Percentiles rank a stretch among this genome's conserved stretches.
Conservation (phyloP, 1,284 basidiomycete genomes). For the Testicularia cyperi region DNA sequence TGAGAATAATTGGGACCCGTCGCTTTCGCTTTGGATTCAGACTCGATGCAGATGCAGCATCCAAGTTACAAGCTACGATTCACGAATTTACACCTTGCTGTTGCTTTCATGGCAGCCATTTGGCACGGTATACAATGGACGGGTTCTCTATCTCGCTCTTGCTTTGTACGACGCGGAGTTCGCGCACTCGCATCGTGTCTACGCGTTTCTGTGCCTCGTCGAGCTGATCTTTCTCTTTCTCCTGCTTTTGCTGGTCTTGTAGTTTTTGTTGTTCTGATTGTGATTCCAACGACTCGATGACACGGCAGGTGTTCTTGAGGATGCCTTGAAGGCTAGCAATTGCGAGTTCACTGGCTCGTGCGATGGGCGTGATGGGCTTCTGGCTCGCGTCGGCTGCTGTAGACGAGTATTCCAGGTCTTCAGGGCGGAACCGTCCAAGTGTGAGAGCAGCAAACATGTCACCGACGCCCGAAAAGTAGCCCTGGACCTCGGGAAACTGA, state of each 20-base stretch:
- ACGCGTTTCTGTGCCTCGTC: conserved; percentile 41
- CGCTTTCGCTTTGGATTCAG: too few relatives aligned
- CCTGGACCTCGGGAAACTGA: conserved; percentile 78
- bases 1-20: too few relatives aligned
- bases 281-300: conserved; percentile 28
- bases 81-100: too few relatives aligned
- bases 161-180: conserved; percentile 55
- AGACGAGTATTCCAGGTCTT: too few relatives aligned
- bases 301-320: conserved; percentile 61
- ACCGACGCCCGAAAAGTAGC: conserved; percentile 94
- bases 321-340: conserved; percentile 84
- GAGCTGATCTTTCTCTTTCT: not conserved
- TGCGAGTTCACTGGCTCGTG: conserved; percentile 64
- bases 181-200: conserved; percentile 49
- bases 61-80: too few relatives aligned
- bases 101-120: too few relatives aligned
- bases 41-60: too few relatives aligned
- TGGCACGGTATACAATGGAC: conserved; percentile 40
- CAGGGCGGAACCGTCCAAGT: conserved; percentile 72
- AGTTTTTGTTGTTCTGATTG: conserved; percentile 4
- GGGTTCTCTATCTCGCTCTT: conserved; percentile 48
- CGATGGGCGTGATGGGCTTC: conserved; percentile 65
- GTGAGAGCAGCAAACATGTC: conserved; percentile 94
- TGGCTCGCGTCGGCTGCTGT: not conserved
- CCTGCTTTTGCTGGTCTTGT: not conserved